phyloP scores from a whole-genome alignment of 106 monocot species.

The Acorus calamus region DNA sequence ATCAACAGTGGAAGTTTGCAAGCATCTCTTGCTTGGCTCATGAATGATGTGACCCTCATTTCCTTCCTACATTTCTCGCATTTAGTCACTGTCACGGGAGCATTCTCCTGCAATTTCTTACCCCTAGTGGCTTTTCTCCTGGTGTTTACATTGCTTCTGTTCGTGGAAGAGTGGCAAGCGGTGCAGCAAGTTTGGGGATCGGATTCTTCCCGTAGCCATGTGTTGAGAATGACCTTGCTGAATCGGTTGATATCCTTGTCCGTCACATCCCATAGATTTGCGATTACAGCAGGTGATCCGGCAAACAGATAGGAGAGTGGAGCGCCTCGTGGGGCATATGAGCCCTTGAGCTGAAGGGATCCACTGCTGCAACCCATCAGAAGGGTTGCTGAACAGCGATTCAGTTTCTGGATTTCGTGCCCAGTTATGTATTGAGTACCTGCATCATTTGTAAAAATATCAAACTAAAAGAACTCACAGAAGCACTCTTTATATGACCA shows the following conservation, averaged over 20 bases:
- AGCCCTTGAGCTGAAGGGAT: not conserved
- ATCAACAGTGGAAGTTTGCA: not conserved
- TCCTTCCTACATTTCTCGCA: not conserved
- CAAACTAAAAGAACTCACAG: too few species aligned
- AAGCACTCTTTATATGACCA: too few species aligned
- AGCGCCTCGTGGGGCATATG: not conserved
- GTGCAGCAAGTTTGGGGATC: not conserved
- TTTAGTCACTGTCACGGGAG: not conserved
- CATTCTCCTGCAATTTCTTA: not conserved
- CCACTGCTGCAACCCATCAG: slow-evolving; percentile 6
- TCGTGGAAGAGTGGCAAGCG: not conserved
- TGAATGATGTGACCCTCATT: not conserved
- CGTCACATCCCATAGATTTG: not conserved
- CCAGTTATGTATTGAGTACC: not conserved
- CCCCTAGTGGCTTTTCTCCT: not conserved
- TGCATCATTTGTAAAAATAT: not conserved
- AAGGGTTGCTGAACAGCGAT: not conserved
- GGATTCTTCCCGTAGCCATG: not conserved
- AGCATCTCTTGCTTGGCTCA: slow-evolving; percentile 1
- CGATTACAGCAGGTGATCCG: not conserved
- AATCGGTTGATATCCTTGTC: not conserved
- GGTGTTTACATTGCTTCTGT: not conserved
- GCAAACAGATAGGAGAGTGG: slow-evolving; percentile 1
- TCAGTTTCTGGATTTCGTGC: not conserved
- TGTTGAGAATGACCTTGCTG: not conserved